Base-by-base conservation (phyloP, 2,329 filamentous ascomycete species). In the Paracoccidioides lutzii region DNA sequence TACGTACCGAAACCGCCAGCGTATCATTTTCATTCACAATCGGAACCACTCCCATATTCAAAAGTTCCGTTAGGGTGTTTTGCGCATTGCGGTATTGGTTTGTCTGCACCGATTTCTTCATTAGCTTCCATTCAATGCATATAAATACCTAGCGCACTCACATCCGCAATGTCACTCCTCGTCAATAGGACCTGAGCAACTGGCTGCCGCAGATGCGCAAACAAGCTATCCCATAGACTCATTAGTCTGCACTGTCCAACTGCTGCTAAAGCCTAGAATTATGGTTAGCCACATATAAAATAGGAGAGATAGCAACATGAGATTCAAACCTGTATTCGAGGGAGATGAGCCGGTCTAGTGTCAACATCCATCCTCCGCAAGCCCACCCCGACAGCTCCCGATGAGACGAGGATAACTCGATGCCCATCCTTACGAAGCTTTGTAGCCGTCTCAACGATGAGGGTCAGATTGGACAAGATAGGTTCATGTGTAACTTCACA, bases 21-120 rank as follows among this genome's bases (percentile, higher is more conserved):
- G 93, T 98, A 70, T 98, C 93, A 71, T 98, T 98, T 73, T 98
- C 93, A 66, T 98, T 98, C 60, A 98, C 93, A 64, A 98, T 96
- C 8, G 93, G 93, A 60, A 98, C 94, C 32, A 97, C 91, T 1
- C 90, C 90, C 85, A 96, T 93, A 65, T 90, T 84, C 15, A 98
- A 76, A 49, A 97, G 79, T 70, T 95, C 89, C 53, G 83, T 81
- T 68, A 98, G 88, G 0, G 93, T 97, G 67, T 95, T 96, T 72
- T 96, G 90, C 0, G 93, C 93, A 74, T 98, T 98, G 60, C 90
- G 80, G 69, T 97, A 98, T 76, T 95, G 87, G 33, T 89, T 91
- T 58, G 89, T 84, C 82, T 90, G 59, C 8, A 38, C 58, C 58
- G 15, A 38, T n/a, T 28, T 10, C n/a, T 33, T 7, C 43, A 30